A percentile compares a stretch with the other conserved stretches of the same genome.
Conservation (phyloP, 805 yeast genomes). For the Clavispora asparagi region DNA sequence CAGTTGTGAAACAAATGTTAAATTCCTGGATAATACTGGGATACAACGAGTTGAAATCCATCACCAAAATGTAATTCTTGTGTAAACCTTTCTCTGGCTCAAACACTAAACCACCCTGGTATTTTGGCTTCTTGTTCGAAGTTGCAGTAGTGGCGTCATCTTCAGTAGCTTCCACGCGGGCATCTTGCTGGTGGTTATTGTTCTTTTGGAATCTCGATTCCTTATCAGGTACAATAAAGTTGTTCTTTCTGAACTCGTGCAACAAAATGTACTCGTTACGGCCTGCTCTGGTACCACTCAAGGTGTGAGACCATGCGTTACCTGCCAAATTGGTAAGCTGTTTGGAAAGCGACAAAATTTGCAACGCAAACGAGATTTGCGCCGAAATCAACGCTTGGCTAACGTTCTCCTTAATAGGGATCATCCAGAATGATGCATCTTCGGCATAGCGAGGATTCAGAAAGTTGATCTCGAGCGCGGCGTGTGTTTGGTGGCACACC, state of each 20-base stretch:
- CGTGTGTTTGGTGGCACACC: conserved; percentile 60
- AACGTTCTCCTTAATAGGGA: conserved; percentile 67
- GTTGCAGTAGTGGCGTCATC: conserved; percentile 44
- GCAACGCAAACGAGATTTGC: conserved; percentile 74
- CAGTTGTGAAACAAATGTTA: conserved; percentile 96
- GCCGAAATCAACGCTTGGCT: conserved; percentile 65
- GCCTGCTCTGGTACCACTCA: conserved; percentile 93
- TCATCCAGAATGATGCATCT: conserved; percentile 61
- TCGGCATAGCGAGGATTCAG: conserved; percentile 60
- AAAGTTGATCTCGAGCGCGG: conserved; percentile 67
- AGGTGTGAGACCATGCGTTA: conserved; percentile 93
- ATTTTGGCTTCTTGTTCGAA: conserved; percentile 64
- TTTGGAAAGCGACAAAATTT: conserved; percentile 81
- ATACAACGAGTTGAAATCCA: conserved; percentile 97
- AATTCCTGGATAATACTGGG: conserved; percentile 97
- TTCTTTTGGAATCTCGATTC: conserved; percentile 41
- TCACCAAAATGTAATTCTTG: conserved; percentile 80
- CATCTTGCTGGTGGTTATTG: conserved; percentile 31
- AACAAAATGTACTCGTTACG: conserved; percentile 88
- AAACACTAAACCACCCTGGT: conserved; percentile 90
- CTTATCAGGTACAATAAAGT: conserved; percentile 85
- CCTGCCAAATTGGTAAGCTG: conserved; percentile 93
- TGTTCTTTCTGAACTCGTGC: conserved; percentile 81
- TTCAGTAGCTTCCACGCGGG: conserved; percentile 26
- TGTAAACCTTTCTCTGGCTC: conserved; percentile 96